phyloP scores from a whole-genome alignment of 768 basidiomycete species.

The Mycena sanguinolenta region DNA sequence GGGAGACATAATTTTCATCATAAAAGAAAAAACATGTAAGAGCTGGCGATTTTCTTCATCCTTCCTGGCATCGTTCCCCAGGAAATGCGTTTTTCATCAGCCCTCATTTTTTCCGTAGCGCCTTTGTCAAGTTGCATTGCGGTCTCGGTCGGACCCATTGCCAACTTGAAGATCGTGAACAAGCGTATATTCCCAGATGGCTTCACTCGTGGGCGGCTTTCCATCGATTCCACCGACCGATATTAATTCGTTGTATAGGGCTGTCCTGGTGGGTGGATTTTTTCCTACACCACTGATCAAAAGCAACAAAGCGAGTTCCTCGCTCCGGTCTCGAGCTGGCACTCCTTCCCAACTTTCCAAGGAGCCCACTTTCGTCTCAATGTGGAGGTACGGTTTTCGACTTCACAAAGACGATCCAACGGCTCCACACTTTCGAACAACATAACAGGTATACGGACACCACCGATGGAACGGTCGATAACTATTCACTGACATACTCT shows the following conservation, averaged over 20 bases:
- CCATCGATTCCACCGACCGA: conserved; percentile 28
- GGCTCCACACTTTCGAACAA: too few relatives aligned
- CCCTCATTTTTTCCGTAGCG: conserved; percentile 28
- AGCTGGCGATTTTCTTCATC: too few relatives aligned
- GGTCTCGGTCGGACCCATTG: conserved; percentile 44
- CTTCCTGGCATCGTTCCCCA: too few relatives aligned
- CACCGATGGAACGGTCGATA: conserved; percentile 63
- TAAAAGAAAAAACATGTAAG: too few relatives aligned
- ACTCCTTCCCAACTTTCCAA: too few relatives aligned
- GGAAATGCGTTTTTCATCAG: background rate
- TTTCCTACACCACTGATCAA: conserved; percentile 43
- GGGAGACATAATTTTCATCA: too few relatives aligned
- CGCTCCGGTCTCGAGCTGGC: too few relatives aligned
- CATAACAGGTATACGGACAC: conserved; percentile 55
- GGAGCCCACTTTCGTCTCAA: conserved; percentile 61
- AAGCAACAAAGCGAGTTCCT: too few relatives aligned
- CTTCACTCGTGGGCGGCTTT: conserved; percentile 51
- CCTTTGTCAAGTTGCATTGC: conserved; percentile 42
- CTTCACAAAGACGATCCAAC: too few relatives aligned
- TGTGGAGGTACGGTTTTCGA: too few relatives aligned
- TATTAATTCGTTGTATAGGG: background rate
- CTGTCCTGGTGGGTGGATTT: conserved; percentile 50
- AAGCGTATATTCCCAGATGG: conserved; percentile 65
- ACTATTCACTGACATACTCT: conserved; percentile 64
- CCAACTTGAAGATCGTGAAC: conserved; percentile 57